Conservation (phyloP, 1,284 basidiomycete species). For the Agaricales sp. region DNA sequence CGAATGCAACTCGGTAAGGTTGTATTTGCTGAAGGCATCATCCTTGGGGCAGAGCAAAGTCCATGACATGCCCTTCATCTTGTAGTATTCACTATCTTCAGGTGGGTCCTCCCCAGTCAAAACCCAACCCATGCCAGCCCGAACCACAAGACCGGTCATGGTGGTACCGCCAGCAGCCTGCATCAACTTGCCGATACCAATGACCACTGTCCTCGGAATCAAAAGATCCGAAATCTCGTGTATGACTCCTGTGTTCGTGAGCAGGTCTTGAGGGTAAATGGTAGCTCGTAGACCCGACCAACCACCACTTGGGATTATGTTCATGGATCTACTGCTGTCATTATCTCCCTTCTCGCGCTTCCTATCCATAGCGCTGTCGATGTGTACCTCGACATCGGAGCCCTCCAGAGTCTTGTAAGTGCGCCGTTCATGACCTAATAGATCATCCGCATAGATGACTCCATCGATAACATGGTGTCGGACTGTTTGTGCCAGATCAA, state of each 20-base stretch:
- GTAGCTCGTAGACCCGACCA: constrained; percentile 60
- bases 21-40: constrained; percentile 83
- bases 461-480: constrained; percentile 77
- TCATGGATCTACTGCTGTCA: constrained; percentile 25
- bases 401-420: constrained; percentile 69
- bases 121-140: constrained; percentile 84
- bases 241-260: constrained; percentile 85
- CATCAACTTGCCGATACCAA: constrained; percentile 85
- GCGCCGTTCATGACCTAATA: constrained; percentile 54
- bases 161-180: constrained; percentile 81
- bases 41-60: constrained; percentile 88
- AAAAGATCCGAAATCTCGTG: constrained; percentile 87
- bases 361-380: background rate
- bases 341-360: constrained; percentile 31
- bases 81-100: constrained; percentile 47
- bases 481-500: constrained; percentile 74
- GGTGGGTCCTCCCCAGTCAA: constrained; percentile 77
- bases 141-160: constrained; percentile 78
- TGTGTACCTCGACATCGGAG: constrained; percentile 50
- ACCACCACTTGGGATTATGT: constrained; percentile 60
- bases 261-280: constrained; percentile 48
- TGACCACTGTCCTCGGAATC: constrained; percentile 79
- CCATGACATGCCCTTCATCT: constrained; percentile 49
- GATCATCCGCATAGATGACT: constrained; percentile 63
- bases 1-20: constrained; percentile 60